Evolutionary conservation across 2,329 filamentous ascomycete species (phyloP).

Genomic region (Xenosphaeropsis pyriputrescens): DNA sequence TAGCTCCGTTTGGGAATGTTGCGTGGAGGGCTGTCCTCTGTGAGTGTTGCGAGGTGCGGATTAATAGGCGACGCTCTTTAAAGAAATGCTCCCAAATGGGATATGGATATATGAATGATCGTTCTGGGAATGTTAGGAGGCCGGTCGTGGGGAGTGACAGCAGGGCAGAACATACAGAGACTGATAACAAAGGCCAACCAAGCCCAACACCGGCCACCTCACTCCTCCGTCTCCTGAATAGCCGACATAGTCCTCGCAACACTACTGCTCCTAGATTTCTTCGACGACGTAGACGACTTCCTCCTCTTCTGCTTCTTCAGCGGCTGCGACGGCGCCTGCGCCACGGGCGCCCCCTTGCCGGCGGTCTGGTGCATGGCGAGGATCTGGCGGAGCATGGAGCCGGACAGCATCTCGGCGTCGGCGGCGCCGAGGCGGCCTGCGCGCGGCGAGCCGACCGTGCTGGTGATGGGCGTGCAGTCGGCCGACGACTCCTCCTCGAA

Average conservation of each 20-base stretch:
- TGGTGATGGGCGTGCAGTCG: conserved; percentile 17
- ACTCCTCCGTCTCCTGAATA: conserved; percentile 34
- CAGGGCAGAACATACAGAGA: not conserved
- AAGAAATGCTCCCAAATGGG: not conserved
- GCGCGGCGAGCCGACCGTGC: conserved; percentile 6
- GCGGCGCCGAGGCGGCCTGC: conserved; percentile 7
- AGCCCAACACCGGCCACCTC: conserved; percentile 7
- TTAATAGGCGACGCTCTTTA: no score
- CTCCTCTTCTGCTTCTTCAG: conserved; percentile 15
- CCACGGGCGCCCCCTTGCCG: no score
- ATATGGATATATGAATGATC: not conserved
- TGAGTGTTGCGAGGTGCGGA: no score
- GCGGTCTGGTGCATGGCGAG: conserved; percentile 1
- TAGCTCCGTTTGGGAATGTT: no score
- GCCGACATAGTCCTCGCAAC: conserved; percentile 37
- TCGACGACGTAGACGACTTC: conserved; percentile 6
- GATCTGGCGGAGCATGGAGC: not conserved
- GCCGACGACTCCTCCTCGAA: conserved; percentile 31
- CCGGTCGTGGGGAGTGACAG: not conserved
- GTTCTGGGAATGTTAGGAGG: not conserved
- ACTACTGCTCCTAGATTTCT: conserved; percentile 9
- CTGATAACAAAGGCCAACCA: not conserved
- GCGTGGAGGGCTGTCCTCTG: no score
- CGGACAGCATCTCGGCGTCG: conserved; percentile 6
- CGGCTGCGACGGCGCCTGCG: conserved; percentile 12